Evolutionary conservation across 1,284 basidiomycete genomes (phyloP), one percentile per base, ranked within the genome.

Genomic region (Puccinia polysora): DNA sequence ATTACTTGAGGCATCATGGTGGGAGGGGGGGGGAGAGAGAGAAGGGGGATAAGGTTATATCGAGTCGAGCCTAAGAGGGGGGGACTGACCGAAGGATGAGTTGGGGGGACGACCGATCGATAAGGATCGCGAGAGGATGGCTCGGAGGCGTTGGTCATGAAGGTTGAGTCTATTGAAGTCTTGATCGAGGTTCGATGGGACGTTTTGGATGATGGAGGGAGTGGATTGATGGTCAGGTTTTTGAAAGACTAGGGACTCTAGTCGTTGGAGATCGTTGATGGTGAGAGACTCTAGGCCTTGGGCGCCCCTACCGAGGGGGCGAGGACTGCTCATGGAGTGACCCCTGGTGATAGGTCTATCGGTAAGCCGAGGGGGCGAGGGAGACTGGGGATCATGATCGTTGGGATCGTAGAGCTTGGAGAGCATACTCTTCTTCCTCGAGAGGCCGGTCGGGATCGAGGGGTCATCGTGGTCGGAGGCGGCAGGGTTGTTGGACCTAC

Each of bases 221-320:
- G 10, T 30, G 12, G 49, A 25, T 12, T 14, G n/a, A 25, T 1
- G 6, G 25, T 10, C 18, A 25, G 58, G n/a, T 30, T 59, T 43
- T 80, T 91, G 88, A 81, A 96, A 91, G 53, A 93, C 92, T 23
- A 97, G 82, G 79, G 89, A 86, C 80, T 98, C 95, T 74, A 98
- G 83, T 80, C 87, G 88, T 81, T 97, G 94, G 36, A 97, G 83
- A 80, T 97, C 95, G 76, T 84, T 87, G 79, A 97, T 89, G 18
- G 92, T 95, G 67, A 97, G 77, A 82, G 80, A 77, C 83, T 83
- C 36, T 81, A 73, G 74, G 78, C 75, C 73, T 76, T 50, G 78
- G 78, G 62, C 0, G 85, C 85, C 59, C 83, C 81, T 77, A 85
- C 85, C 70, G 82, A 81, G 78, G 86, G 85, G 65, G 87, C 83